Evolutionary conservation across 306 rosid species (phyloP), one percentile per base, ranked within the genome.

Genomic region (Lathyrus oleraceus): DNA sequence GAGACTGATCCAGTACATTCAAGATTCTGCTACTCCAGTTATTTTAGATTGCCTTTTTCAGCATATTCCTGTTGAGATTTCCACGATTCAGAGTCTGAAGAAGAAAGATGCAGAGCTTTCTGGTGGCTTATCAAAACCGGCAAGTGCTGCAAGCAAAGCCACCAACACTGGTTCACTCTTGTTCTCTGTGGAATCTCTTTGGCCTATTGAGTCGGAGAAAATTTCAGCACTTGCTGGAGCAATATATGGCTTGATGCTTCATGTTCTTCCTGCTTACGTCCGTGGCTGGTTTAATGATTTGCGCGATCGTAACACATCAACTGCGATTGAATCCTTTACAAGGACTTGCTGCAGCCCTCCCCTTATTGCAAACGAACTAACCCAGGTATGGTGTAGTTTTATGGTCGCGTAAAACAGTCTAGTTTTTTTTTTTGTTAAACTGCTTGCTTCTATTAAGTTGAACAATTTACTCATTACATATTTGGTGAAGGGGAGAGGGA

Each of bases 181-280:
- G 60, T 78, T 81, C 75, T 65, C 78, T 21, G 85, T 87, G 79
- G 88, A 94, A 66, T 83, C 90, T 60, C 85, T 94, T 72, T 90
- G 98, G 98, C 92, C 92, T 13, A 44, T 87, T 81, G 84, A 87
- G 62, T 79, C 78, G 53, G 84, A 70, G 79, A 94, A 90, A 84
- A 68, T 94, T 73, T 81, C 95, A 70, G 76, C 89, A 3, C 81
- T 87, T 78, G 85, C 95, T 70, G 96, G 98, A 65, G 94, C 92
- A 77, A 76, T 88, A 67, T 90, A 76, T 77, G 97, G 97, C 57
- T 73, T 87, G 79, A 94, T 90, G 98, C 92, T 94, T 62, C 81
- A 80, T 74, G 82, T 90, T 84, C 97, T 94, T 78, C 98, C 98
- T 44, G 98, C 98, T 63, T 94, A 90, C 78, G 94, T 94, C 42